phyloP scores from a whole-genome alignment of 1,284 basidiomycete species.

The Anthracocystis walkeri region DNA sequence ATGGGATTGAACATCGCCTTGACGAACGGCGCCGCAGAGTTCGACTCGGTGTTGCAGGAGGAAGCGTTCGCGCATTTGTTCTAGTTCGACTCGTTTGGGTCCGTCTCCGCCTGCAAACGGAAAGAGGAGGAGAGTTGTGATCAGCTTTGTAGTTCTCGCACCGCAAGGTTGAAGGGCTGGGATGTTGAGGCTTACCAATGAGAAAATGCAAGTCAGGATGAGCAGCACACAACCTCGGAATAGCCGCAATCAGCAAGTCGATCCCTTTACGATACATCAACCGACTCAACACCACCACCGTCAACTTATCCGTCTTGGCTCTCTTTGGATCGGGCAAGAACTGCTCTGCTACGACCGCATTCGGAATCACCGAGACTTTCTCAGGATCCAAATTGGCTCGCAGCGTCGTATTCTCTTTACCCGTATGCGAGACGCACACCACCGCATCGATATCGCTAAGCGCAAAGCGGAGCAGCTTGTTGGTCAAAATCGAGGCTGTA shows the following conservation, averaged over 20 bases:
- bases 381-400: slow-evolving; percentile 75
- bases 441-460: slow-evolving; percentile 91
- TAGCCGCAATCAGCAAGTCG: slow-evolving; percentile 90
- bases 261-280: slow-evolving; percentile 96
- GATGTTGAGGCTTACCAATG: slow-evolving; percentile 75
- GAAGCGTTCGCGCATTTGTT: slow-evolving; percentile 94
- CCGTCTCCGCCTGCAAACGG: slow-evolving; percentile 78
- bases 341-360: slow-evolving; percentile 87
- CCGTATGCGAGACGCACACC: slow-evolving; percentile 97
- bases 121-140: not conserved
- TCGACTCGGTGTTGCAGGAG: slow-evolving; percentile 89
- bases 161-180: too few relatives aligned
- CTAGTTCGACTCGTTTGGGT: slow-evolving; percentile 91
- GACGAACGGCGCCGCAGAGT: slow-evolving; percentile 83
- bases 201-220: slow-evolving; percentile 89
- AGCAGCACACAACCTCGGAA: slow-evolving; percentile 85
- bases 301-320: slow-evolving; percentile 71
- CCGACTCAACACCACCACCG: slow-evolving; percentile 93
- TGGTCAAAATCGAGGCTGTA: slow-evolving; percentile 94
- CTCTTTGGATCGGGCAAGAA: slow-evolving; percentile 77
- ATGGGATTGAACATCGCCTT: slow-evolving; percentile 84
- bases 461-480: slow-evolving; percentile 89
- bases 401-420: slow-evolving; percentile 89
- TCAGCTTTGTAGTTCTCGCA: not conserved
- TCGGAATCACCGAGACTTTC: slow-evolving; percentile 77